Evolutionary conservation across 2,329 filamentous ascomycete genomes (phyloP), one percentile per base, ranked within the genome.

Genomic region (Clonostachys solani): DNA sequence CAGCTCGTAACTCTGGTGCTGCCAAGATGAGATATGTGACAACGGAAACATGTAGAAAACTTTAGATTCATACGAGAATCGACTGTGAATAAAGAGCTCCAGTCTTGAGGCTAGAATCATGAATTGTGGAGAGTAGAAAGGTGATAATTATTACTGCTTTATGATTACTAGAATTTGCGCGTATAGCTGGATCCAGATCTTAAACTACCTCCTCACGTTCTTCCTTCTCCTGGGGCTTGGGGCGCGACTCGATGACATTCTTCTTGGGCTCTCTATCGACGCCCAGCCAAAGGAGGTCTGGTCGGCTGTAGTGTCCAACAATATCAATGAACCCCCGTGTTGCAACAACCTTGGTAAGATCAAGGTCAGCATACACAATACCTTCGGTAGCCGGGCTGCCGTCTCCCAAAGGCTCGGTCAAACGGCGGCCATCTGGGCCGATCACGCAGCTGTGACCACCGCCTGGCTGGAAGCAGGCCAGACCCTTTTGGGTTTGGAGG

Each of bases 331-430:
- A 69, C 0, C 62, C 63, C 34, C 66, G 61, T 1, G 66, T 64
- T 29, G 65, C 61, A n/a, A 68, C 62, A 10, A 69, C 64, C 36
- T 65, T 62, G 16, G 59, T 59, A 41, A 81, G 54, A 37, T 79
- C 70, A 36, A 81, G 52, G 43, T 80, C 73, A 1, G 74, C 74
- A 47, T 68, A 73, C 18, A 81, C 50, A 16, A 80, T 70, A 3
- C 71, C 68, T 53, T 81, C 77, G 1, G 42, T 48, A 15, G 50
- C 45, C 0, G 47, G 42, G 12, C 33, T 40, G 15, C 34, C 29
- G n/a, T 53, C 50, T 0, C 48, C 52, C 3, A 59, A 16, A 2
- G 55, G 45, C 0, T 42, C 38, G 0, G 57, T 59, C 33, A 59
- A 33, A 2, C 49, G 50, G 8, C 53, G 50, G 0, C 56, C 57